Evolutionary conservation across 2,329 filamentous ascomycete species (phyloP), one percentile per base, ranked within the genome.

Genomic region (Dactylellina sp.): DNA sequence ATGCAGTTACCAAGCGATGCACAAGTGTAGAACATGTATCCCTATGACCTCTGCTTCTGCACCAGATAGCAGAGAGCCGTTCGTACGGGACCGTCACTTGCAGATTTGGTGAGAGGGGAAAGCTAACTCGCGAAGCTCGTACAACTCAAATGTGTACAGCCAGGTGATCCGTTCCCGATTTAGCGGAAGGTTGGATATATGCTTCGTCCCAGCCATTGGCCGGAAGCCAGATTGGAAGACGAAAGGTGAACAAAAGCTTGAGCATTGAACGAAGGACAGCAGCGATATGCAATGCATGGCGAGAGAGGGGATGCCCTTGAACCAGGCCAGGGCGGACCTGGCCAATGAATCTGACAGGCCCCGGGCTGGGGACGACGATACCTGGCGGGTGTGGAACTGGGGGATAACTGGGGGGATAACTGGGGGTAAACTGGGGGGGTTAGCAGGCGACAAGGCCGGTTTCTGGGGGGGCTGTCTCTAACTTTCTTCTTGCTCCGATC

Each of bases 91-190:
- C 39, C 44, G 32, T 42, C n/a, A 35, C 18, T 20, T 9, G 44
- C 37, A 42, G 22, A 28, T 40, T n/a, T 20, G 49, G 14, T 7
- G 14, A 28, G 11, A 28, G 7, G 2, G 49, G 49, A 9, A 7
- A 9, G 16, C 25, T 11, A 52, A 28, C 25, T 32, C 25, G 22
- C 42, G 5, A 59, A 52, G 42, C 37, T 50, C 12, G 16, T 18
- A 18, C 35, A 55, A 61, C 46, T 49, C 49, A 39, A 59, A 49
- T 37, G 49, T 18, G 52, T 50, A 24, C 25, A 16, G 53, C 60
- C 68, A 72, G 68, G 68, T 72, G 68, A 72, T 72, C 68, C 40
- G 20, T 72, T 60, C 68, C 68, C 68, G 60, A 72, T 72, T 60
- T 53, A 63, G 62, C 35, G 56, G 35, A 57, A 61, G 35, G 47